A percentile compares a stretch with the other conserved stretches of the same genome.
These are phyloP conservation scores for Lactifluus volemus DNA, from an alignment of 768 basidiomycete species.

Conservation along the genomic window DNA sequence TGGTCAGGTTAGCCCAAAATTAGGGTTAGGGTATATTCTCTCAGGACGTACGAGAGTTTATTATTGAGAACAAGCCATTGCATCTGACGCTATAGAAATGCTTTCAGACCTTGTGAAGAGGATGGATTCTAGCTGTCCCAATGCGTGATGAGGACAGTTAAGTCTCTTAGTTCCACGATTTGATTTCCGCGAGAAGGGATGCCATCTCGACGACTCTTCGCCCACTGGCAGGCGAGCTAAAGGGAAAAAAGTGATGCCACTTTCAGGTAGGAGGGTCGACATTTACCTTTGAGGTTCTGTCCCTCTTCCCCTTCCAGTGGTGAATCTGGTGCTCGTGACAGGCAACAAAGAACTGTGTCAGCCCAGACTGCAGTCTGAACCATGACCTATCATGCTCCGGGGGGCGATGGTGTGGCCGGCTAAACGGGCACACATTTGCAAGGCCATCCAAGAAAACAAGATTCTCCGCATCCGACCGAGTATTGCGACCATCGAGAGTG, in stretches of 20 bases:
- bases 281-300: too few relatives aligned
- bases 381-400: too few relatives aligned
- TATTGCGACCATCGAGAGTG: too few relatives aligned
- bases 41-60: conserved; percentile 1
- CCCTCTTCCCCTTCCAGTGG: too few relatives aligned
- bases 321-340: too few relatives aligned
- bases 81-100: conserved; percentile 4
- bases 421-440: too few relatives aligned
- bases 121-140: conserved; percentile 4
- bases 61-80: conserved; percentile 15
- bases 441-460: too few relatives aligned
- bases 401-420: too few relatives aligned
- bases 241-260: background rate
- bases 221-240: conserved; percentile 3
- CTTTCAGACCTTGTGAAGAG: conserved; percentile 13
- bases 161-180: background rate
- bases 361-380: too few relatives aligned
- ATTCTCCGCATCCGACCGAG: too few relatives aligned
- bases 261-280: background rate
- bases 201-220: background rate
- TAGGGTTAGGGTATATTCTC: conserved; percentile 8
- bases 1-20: background rate
- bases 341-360: too few relatives aligned
- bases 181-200: conserved; percentile 2
- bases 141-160: background rate